phyloP scores from a whole-genome alignment of 164 flowering plant species.

The Taxillus chinensis region DNA sequence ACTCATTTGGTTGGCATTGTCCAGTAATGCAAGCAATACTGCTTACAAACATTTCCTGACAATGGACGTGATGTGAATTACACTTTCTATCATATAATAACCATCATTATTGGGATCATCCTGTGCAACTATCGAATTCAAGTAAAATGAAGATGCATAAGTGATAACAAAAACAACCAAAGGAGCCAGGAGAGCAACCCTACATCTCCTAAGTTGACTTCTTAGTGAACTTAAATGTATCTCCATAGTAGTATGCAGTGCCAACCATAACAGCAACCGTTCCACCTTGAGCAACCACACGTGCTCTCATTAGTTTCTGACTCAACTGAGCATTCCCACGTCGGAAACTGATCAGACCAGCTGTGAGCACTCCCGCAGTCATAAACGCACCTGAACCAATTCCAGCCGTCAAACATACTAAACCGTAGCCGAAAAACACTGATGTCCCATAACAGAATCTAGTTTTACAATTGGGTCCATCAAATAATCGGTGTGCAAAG shows the following conservation, averaged over 20 bases:
- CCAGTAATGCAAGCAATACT: too few relatives aligned
- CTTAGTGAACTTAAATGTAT: background rate
- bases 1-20: too few relatives aligned
- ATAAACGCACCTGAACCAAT: constrained; percentile 57
- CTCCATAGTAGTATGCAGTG: constrained; percentile 71
- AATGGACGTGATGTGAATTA: too few relatives aligned
- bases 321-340: constrained; percentile 86
- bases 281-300: background rate
- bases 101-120: too few relatives aligned
- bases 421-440: too few relatives aligned
- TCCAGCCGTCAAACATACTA: constrained; percentile 10
- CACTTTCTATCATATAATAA: too few relatives aligned
- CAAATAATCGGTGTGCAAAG: too few relatives aligned
- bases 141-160: too few relatives aligned
- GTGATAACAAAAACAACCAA: background rate
- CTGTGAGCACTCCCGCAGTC: constrained; percentile 93
- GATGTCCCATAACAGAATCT: too few relatives aligned
- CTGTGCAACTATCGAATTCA: too few relatives aligned
- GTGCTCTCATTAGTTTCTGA: constrained; percentile 84
- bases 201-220: background rate
- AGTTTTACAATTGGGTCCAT: too few relatives aligned
- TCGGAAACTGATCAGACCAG: constrained; percentile 82
- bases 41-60: too few relatives aligned
- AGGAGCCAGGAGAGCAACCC: background rate
- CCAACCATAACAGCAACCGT: constrained; percentile 9